Evolutionary conservation across 176 grass and related monocot genomes (phyloP).

Genomic region (Panicum miliaceum): DNA sequence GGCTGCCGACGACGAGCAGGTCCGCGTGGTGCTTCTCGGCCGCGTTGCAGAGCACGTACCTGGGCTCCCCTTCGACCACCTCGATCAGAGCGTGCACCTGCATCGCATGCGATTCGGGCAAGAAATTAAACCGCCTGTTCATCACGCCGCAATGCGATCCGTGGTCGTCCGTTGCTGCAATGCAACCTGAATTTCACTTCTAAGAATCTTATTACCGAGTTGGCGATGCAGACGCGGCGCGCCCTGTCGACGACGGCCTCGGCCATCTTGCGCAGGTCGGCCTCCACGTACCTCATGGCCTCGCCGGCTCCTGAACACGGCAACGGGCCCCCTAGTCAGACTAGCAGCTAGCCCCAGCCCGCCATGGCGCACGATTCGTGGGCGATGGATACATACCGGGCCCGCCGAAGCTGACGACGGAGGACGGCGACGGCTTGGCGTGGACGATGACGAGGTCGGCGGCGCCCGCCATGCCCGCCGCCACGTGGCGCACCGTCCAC

Average conservation of each 20-base stretch:
- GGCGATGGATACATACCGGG: conserved; percentile 17
- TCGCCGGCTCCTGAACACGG: conserved; percentile 44
- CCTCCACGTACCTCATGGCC: conserved; percentile 50
- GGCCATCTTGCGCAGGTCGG: conserved; percentile 55
- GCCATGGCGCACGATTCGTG: no score
- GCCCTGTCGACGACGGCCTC: conserved; percentile 52
- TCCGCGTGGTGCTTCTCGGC: conserved; percentile 57
- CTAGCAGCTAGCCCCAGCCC: no score
- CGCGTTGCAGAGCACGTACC: conserved; percentile 53
- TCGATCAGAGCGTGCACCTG: conserved; percentile 60
- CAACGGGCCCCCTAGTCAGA: no score
- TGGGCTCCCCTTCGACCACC: conserved; percentile 60
- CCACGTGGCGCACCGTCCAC: conserved; percentile 54
- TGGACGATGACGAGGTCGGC: conserved; percentile 70
- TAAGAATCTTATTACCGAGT: conserved; percentile 33
- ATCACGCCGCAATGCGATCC: no score
- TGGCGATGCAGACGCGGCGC: conserved; percentile 48
- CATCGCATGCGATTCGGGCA: neutral
- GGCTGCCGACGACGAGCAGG: conserved; percentile 63
- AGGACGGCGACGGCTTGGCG: conserved; percentile 63
- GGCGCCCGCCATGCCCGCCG: neutral
- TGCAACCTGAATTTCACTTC: neutral
- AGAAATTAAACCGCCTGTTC: no score
- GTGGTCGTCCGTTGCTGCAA: no score
- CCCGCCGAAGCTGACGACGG: conserved; percentile 49